Evolutionary conservation across 192 early-diverging fungal species (phyloP), one percentile per base, ranked within the genome.

Genomic region (Lunasporangiospora selenospora): DNA sequence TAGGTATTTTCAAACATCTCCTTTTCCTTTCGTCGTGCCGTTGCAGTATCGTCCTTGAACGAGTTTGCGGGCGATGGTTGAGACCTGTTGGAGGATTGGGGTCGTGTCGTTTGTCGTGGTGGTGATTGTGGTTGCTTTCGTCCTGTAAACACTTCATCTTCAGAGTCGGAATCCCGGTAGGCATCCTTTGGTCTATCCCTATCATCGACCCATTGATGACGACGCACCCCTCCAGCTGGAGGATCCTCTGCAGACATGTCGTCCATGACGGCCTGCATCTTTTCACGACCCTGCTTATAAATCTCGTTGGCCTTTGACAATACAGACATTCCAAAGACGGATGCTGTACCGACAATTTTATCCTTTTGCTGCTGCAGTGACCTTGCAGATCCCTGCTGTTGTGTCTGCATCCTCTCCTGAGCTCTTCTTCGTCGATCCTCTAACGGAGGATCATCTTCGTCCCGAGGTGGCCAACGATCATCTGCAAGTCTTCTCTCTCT

Each of bases 231-330:
- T 40, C 26, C n/a, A 1, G 54, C 40, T 15, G 23, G 46, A 34
- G 69, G 42, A 2, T 73, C 69, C 24, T 78, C 81, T 19, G 60
- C 59, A 29, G 86, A 79, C 46, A 87, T 81, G 29, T 87, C 85
- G 27, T 84, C 86, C 53, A 84, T 77, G 9, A 85, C 85, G 24
- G 81, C 81, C 47, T 82, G 81, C 19, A 89, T 77, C 30, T 80
- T 87, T 37, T 86, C 84, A 33, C 76, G 62, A 4, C 89, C 79
- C 54, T 88, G 85, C 31, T 87, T 78, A 30, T 88, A 80, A 26
- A 91, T 62, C 21, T 75, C 67, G 55, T 87, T 90, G 6, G 91
- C 91, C 62, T 88, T 88, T 24, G 81, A 84, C 24, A 86, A 83
- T 2, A 90, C 75, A n/a, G 75, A 85, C 27, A 77, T 75, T 32